Percentiles rank a stretch among this genome's conserved stretches.
Conservation (phyloP, 768 basidiomycete genomes). For the Ramaria sp. region DNA sequence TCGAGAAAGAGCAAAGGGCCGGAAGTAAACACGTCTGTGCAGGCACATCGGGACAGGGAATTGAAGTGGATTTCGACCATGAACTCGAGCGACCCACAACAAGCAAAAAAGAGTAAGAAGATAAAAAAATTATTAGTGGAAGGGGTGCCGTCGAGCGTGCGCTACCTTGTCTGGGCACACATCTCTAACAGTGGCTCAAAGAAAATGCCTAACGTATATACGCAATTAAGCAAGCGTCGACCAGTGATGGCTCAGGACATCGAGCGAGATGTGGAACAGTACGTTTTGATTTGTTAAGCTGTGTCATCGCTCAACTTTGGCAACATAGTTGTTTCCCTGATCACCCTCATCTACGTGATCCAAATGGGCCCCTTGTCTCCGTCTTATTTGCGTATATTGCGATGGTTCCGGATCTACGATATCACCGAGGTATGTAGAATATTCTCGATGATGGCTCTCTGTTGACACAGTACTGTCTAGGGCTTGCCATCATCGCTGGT, state of each 20-base stretch:
- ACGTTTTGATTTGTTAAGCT: conserved; percentile 7
- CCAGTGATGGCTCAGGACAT: conserved; percentile 42
- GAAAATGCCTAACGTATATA: conserved; percentile 57
- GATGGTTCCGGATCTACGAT: conserved; percentile 79
- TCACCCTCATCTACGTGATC: conserved; percentile 46
- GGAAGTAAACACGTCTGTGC: conserved; percentile 15
- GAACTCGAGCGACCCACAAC: conserved; percentile 41
- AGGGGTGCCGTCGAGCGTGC: conserved; percentile 71
- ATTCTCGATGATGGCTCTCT: neutral
- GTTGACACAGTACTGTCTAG: conserved; percentile 24
- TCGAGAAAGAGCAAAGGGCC: neutral
- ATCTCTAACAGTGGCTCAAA: conserved; percentile 68
- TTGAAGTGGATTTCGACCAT: conserved; percentile 64
- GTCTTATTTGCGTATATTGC: conserved; percentile 62
- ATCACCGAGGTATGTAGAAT: conserved; percentile 40
- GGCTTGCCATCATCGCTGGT: conserved; percentile 58
- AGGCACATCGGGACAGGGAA: conserved; percentile 68
- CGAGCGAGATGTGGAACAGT: conserved; percentile 42
- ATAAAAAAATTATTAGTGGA: conserved; percentile 61
- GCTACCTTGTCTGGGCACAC: conserved; percentile 78
- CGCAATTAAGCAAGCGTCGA: conserved; percentile 46
- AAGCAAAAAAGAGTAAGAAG: conserved; percentile 72
- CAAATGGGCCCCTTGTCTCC: conserved; percentile 43
- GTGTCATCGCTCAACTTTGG: neutral
- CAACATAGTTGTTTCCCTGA: conserved; percentile 33